Base-by-base conservation (phyloP, 108 stramenopile species). In the Cyclotella choctawhatcheeana region DNA sequence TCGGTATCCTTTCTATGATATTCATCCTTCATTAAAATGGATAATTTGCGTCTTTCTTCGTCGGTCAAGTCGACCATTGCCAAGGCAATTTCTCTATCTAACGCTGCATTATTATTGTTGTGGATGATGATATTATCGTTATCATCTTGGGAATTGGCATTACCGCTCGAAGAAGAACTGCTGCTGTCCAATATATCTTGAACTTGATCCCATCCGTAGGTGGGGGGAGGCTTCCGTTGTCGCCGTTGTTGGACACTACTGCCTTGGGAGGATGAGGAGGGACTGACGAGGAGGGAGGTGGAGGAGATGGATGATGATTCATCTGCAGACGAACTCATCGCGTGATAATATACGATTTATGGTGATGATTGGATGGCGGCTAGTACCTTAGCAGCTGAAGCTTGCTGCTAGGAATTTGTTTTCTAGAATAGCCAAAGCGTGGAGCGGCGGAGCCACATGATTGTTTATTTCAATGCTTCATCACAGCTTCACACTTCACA, bases 131-230 rank as follows among this genome's bases (percentile, higher is more conserved):
- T 18, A 5, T 40, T 29, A 14, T 60, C 48, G 29, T 45, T 30
- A 10, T 26, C 44, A 2, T 1, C 25, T 20, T 2, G 4, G 18
- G 44, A 30, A 4, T 29, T 26, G 24, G 20, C 22, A 26, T 37
- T 64, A 2, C 21, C 59, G 21, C 43, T 40, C 22, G 25, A 22
- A 10, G 25, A 32, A 18, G 56, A 58, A 40, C 37, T 43, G 40
- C 37, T 43, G 21, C 14, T 35, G 34, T 69, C 67, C 14, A 69
- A 21, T 25, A 69, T 30, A 35, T 69, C 67, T 56, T 58, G 54
- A 16, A 69, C 67, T 31, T 69, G 35, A 17, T 56, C 32, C 67
- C 67, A 69, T 54, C 67, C 67, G 33, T 69, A 69, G 55, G 54
- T 44, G 27, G 55, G 29, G 44, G 43, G n/a, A 6, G 54, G 8